Evolutionary conservation across 768 basidiomycete species (phyloP).

Genomic region (Boletus tylopilopsis): DNA sequence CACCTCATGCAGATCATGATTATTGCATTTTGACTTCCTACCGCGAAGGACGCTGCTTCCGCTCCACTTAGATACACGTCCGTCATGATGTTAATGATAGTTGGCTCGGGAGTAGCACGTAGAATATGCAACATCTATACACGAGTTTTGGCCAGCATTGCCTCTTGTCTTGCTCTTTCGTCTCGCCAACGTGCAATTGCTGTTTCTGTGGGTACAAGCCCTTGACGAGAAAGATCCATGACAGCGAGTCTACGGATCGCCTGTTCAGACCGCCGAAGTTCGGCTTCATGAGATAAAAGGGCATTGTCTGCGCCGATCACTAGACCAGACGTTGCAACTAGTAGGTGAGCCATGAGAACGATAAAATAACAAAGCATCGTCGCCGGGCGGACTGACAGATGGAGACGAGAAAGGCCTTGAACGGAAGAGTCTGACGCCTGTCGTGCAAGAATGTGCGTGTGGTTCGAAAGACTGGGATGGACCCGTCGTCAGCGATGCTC

Average conservation of each 20-base stretch:
- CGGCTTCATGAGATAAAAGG: slow-evolving; percentile 64
- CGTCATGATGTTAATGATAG: background rate
- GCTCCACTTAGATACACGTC: background rate
- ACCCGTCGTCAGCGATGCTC: slow-evolving; percentile 12
- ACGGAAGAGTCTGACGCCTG: slow-evolving; percentile 75
- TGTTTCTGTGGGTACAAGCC: slow-evolving; percentile 76
- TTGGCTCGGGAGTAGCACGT: slow-evolving; percentile 3
- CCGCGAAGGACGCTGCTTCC: background rate
- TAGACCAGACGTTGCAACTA: slow-evolving; percentile 64
- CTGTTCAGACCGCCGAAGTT: slow-evolving; percentile 64
- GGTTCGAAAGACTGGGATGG: background rate
- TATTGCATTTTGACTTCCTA: slow-evolving; percentile 4
- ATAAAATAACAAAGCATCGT: background rate
- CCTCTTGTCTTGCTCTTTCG: slow-evolving; percentile 29
- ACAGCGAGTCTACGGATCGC: slow-evolving; percentile 68
- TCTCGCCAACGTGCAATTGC: slow-evolving; percentile 80
- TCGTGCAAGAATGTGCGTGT: background rate
- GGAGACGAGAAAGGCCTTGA: slow-evolving; percentile 77
- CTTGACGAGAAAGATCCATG: slow-evolving; percentile 68
- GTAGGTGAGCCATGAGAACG: slow-evolving; percentile 26
- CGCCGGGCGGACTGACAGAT: slow-evolving; percentile 46
- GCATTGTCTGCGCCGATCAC: slow-evolving; percentile 76
- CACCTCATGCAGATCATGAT: slow-evolving; percentile 10
- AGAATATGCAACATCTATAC: slow-evolving; percentile 7
- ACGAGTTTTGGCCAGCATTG: slow-evolving; percentile 3